Conservation (phyloP, 495 filamentous ascomycete species). For the Trichoderma gamsii region DNA sequence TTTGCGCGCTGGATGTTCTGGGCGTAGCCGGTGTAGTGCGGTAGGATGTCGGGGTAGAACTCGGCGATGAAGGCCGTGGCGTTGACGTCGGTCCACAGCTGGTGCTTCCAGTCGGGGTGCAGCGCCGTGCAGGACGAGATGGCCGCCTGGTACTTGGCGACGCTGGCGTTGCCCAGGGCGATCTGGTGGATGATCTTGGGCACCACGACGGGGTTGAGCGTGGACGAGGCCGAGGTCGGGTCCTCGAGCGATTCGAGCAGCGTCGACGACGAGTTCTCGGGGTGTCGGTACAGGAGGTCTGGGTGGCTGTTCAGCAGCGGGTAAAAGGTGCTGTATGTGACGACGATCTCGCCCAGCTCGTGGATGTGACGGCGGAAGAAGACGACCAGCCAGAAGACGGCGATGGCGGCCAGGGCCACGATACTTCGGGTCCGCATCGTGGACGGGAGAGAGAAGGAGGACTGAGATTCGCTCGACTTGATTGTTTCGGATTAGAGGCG, state of each 20-base stretch:
- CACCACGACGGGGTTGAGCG: constrained; percentile 4
- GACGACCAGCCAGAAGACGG: constrained; percentile 1
- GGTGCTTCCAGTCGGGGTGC: constrained; percentile 14
- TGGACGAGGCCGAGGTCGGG: background rate
- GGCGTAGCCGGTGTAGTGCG: constrained; percentile 20
- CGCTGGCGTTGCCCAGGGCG: constrained; percentile 10
- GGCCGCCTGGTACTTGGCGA: constrained; percentile 10
- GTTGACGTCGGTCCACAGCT: constrained; percentile 9
- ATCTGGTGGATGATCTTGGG: constrained; percentile 16
- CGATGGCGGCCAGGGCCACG: constrained; percentile 11
- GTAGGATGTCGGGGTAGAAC: constrained; percentile 8
- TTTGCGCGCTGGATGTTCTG: constrained; percentile 41
- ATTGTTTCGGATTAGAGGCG: background rate
- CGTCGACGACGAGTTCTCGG: background rate
- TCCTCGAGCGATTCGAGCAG: background rate
- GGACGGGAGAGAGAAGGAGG: background rate
- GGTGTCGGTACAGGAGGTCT: constrained; percentile 2
- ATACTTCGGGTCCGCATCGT: constrained; percentile 4
- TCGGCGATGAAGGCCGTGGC: constrained; percentile 13
- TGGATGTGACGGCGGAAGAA: constrained; percentile 3
- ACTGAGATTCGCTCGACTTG: background rate
- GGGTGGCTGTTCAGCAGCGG: constrained; percentile 3
- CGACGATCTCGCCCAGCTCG: background rate
- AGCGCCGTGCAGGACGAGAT: background rate
- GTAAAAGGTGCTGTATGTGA: constrained; percentile 11